Evolutionary conservation across 345 rosid species (phyloP).

Genomic region (Acer saccharum): DNA sequence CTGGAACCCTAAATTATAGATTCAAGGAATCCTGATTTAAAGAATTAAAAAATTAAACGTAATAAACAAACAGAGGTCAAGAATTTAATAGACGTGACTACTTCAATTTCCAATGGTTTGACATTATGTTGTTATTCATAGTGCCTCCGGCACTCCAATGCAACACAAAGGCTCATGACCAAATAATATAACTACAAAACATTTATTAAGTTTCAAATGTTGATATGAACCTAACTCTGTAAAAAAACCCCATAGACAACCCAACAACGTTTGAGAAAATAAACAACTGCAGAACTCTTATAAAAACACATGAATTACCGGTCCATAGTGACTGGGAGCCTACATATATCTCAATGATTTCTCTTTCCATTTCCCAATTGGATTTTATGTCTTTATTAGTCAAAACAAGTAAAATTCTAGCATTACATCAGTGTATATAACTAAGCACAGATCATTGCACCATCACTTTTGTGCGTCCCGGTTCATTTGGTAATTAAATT

Average conservation of each 20-base stretch:
- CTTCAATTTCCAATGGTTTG: background rate
- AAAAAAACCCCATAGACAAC: background rate
- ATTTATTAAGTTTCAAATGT: background rate
- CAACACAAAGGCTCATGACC: background rate
- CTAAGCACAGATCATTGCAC: background rate
- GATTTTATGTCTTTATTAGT: background rate
- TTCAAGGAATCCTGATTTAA: background rate
- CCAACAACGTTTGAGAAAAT: background rate
- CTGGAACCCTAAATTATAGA: background rate
- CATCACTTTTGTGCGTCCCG: background rate
- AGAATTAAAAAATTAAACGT: background rate
- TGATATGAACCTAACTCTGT: background rate
- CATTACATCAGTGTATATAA: background rate
- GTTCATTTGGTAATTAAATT: background rate
- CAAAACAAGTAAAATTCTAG: background rate
- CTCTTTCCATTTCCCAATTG: background rate
- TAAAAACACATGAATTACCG: background rate
- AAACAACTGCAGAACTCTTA: background rate
- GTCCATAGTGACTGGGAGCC: background rate
- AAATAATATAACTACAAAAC: background rate
- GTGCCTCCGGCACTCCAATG: background rate
- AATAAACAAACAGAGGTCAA: background rate
- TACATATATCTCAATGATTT: background rate
- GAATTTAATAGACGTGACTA: background rate
- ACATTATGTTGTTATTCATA: background rate